phyloP scores from a whole-genome alignment of 2,329 filamentous ascomycete species.

The Phoma herbarum region DNA sequence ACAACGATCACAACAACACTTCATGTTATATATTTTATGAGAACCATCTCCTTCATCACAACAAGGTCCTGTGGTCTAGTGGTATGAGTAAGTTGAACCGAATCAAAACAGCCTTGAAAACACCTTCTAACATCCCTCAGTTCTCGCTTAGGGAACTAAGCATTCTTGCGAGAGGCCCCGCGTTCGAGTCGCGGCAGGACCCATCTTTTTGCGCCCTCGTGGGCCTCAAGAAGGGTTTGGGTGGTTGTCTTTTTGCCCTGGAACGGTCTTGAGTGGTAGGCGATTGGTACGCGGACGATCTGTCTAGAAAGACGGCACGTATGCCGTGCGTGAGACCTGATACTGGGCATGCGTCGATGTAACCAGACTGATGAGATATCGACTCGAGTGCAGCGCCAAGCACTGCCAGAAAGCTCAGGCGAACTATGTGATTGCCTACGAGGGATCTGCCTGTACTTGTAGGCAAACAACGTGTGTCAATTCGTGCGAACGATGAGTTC shows the following conservation, averaged over 20 bases:
- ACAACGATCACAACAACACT: not conserved
- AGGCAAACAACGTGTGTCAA: not conserved
- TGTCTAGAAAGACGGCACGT: not conserved
- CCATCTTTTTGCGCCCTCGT: constrained; percentile 9
- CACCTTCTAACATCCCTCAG: too few relatives aligned
- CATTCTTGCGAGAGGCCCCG: constrained; percentile 25
- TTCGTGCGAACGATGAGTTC: not conserved
- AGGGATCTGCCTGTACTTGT: not conserved
- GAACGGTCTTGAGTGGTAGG: not conserved
- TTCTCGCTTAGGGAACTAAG: constrained; percentile 69
- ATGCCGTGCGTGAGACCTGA: not conserved
- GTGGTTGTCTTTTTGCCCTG: not conserved
- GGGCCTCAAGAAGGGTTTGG: too few relatives aligned
- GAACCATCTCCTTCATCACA: not conserved
- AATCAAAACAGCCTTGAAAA: too few relatives aligned
- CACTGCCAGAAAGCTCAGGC: not conserved
- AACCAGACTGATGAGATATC: not conserved
- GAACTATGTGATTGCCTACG: too few relatives aligned
- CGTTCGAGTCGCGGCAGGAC: constrained; percentile 29
- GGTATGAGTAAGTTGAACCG: too few relatives aligned
- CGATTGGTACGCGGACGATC: not conserved
- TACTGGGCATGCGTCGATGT: not conserved
- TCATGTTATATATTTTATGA: not conserved
- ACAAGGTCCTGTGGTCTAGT: constrained; percentile 55
- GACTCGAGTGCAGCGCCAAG: not conserved